Evolutionary conservation across 305 asterid species (phyloP), one percentile per base, ranked within the genome.

Genomic region (Ilex paraguariensis): DNA sequence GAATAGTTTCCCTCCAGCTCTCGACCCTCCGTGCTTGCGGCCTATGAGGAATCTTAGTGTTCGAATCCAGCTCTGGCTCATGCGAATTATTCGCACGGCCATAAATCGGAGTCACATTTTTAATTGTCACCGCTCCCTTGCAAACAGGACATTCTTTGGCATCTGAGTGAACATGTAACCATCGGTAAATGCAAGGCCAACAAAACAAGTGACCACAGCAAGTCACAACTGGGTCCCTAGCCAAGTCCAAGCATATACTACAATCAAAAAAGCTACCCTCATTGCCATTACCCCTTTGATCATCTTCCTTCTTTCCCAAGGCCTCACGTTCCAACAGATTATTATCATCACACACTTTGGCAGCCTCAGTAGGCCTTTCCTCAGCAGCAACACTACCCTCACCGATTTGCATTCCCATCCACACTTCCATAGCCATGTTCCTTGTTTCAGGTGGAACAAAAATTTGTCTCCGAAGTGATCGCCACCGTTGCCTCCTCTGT

Each of bases 191-290:
- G 63, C 86, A 81, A 8, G 81, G 75, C 86, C 86, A 81, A 52
- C 86, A 81, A 70, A 77, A 81, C 73, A 81, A 69, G 65, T 81
- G 86, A 50, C 86, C 86, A 4, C 86, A 81, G 61, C 83, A 77
- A 42, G 86, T 80, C 54, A 80, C 86, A 66, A 77, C 83, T 50
- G 86, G 86, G 42, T 77, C 83, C 60, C 69, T 65, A 8, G 83
- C 73, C 79, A 75, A 62, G 57, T 81, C 86, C 79, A 81, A 61
- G 66, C 86, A 81, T 59, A 81, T 78, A 72, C 72, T 81, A 66
- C 86, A 81, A 55, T 81, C 86, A 39, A 77, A 81, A 30, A 77
- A 75, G 61, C 77, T 68, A 21, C 81, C 74, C 7, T 63, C 66
- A 49, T 77, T 81, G 10, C 69, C 58, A 54, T 61, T 70, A 71